A percentile compares a stretch with the other conserved stretches of the same genome.
These are phyloP conservation scores for Phaeotremella fagi DNA, from an alignment of 768 basidiomycete species.

Conservation along the genomic window DNA sequence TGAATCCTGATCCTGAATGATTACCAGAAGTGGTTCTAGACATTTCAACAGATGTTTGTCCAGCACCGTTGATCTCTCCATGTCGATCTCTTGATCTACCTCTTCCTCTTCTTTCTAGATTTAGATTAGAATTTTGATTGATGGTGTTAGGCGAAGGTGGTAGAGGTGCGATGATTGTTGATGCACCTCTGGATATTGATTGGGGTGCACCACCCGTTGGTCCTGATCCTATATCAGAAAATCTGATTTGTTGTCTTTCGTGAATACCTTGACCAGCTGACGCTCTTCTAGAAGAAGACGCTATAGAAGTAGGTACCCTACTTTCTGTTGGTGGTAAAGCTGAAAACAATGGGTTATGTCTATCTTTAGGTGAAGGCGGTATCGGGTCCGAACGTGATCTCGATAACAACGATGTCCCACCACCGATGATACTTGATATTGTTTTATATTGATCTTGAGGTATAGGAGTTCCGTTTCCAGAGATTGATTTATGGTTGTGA, in stretches of 20 bases:
- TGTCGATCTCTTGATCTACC: constrained; percentile 33
- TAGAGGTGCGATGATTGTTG: constrained; percentile 2
- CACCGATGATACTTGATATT: background rate
- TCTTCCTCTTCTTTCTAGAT: no score
- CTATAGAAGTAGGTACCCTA: background rate
- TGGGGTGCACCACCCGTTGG: constrained; percentile 1
- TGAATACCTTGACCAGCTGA: constrained; percentile 1
- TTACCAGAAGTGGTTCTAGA: constrained; percentile 16
- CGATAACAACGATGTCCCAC: constrained; percentile 20
- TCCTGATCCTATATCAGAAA: background rate
- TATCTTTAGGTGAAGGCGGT: constrained; percentile 5
- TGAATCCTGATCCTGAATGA: constrained; percentile 1
- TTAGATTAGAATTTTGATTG: no score
- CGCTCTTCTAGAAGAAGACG: constrained; percentile 2
- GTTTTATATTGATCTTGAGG: background rate
- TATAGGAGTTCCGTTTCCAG: constrained; percentile 7
- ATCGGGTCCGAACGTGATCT: constrained; percentile 40
- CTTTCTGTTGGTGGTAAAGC: constrained; percentile 1
- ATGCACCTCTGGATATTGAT: background rate
- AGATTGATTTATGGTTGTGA: background rate
- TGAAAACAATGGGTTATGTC: constrained; percentile 14
- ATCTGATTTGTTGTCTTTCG: background rate
- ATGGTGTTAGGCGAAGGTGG: constrained; percentile 8
- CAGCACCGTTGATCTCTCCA: constrained; percentile 6
- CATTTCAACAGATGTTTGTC: no score